These are phyloP conservation scores for Talaromyces ruber DNA, from an alignment of 495 filamentous ascomycete species.

Conservation along the genomic window DNA sequence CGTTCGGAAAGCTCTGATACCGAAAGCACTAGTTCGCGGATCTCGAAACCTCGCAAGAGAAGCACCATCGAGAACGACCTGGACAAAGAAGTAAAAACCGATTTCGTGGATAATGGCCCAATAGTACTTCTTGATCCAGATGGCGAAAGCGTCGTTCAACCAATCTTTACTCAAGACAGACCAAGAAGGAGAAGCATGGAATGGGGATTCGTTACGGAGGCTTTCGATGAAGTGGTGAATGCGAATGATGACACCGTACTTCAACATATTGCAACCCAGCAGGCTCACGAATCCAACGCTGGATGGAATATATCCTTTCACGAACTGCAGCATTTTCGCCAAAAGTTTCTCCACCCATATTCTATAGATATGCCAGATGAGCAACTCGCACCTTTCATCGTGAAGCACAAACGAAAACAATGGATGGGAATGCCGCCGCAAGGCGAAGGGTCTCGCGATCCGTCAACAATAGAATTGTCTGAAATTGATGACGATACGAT, in stretches of 20 bases:
- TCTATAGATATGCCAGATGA: too few species aligned
- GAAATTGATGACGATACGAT: too few species aligned
- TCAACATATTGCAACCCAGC: not conserved
- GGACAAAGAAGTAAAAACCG: not conserved
- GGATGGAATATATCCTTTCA: not conserved
- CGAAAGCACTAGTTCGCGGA: not conserved
- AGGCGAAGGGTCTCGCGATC: too few species aligned
- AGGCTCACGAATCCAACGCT: not conserved
- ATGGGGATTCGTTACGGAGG: not conserved
- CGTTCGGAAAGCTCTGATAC: not conserved
- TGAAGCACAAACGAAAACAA: too few species aligned
- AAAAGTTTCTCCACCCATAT: not conserved
- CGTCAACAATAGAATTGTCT: too few species aligned
- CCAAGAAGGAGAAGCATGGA: not conserved
- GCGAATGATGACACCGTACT: not conserved
- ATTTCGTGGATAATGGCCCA: not conserved
- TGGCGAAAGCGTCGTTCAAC: not conserved
- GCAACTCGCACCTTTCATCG: too few species aligned
- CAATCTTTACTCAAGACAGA: not conserved
- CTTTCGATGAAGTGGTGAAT: not conserved
- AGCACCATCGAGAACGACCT: not conserved
- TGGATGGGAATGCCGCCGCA: too few species aligned
- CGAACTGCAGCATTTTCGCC: not conserved
- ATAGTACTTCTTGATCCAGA: not conserved
- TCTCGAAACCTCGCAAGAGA: not conserved